Percentiles rank a stretch among this genome's conserved stretches.
Evolutionary conservation across 345 rosid genomes (phyloP).

Genomic region (Dovyalis caffra): DNA sequence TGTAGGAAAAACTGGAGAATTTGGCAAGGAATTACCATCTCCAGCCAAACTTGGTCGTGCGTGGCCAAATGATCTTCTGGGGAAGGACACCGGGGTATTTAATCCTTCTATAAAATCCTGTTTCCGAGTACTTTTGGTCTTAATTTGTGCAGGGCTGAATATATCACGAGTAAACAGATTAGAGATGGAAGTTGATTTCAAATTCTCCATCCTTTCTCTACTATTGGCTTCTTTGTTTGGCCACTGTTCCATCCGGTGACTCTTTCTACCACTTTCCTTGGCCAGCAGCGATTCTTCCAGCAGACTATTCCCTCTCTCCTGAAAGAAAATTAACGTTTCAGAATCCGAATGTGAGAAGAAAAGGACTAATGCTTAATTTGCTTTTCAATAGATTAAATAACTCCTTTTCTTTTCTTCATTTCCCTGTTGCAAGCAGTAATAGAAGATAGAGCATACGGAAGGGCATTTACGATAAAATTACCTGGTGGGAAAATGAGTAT

Average conservation of each 20-base stretch:
- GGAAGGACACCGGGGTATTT: slow-evolving; percentile 48
- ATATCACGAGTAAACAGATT: slow-evolving; percentile 23
- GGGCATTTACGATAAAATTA: slow-evolving; percentile 22
- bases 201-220: slow-evolving; percentile 29
- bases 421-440: neutral
- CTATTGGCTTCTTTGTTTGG: slow-evolving; percentile 11
- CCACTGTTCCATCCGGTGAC: slow-evolving; percentile 33
- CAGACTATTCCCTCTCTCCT: slow-evolving; percentile 62
- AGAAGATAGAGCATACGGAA: neutral
- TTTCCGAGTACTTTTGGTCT: slow-evolving; percentile 26
- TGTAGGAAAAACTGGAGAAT: slow-evolving; percentile 56
- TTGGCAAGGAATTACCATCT: slow-evolving; percentile 41
- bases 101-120: slow-evolving; percentile 45
- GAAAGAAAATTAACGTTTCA: slow-evolving; percentile 13
- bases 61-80: slow-evolving; percentile 67
- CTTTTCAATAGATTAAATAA: neutral
- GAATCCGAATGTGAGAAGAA: neutral
- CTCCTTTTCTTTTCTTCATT: neutral
- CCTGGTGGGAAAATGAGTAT: slow-evolving; percentile 78
- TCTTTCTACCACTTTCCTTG: slow-evolving; percentile 42
- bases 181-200: slow-evolving; percentile 23
- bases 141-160: slow-evolving; percentile 27
- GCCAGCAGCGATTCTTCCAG: slow-evolving; percentile 37
- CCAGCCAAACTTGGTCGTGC: slow-evolving; percentile 28
- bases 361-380: neutral